Percentiles rank a stretch among this genome's conserved stretches.
phyloP scores from a whole-genome alignment of 2,329 filamentous ascomycete genomes.

The Monilinia fructigena region DNA sequence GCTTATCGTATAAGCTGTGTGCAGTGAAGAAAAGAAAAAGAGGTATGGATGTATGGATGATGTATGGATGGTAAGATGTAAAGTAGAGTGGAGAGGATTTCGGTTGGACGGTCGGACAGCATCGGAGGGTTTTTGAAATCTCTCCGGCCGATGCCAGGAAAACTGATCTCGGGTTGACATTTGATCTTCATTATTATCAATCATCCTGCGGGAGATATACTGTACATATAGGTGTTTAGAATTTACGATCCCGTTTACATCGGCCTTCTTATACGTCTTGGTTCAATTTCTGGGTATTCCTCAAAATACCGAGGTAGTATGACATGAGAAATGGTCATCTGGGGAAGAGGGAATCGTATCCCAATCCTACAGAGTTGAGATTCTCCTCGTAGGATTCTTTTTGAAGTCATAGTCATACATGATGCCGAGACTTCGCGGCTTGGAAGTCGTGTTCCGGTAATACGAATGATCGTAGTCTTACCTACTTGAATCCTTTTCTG shows the following conservation, averaged over 20 bases:
- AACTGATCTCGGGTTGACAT: not conserved
- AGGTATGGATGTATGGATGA: not conserved
- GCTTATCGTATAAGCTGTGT: not conserved
- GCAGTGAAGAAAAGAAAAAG: not conserved
- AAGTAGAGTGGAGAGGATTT: not conserved
- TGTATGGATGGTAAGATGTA: not conserved
- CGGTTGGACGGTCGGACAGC: not conserved
- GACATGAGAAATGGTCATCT: conserved; percentile 5
- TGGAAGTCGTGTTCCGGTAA: conserved; percentile 4
- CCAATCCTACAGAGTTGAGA: not conserved
- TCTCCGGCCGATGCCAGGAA: not conserved
- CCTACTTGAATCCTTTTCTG: not conserved
- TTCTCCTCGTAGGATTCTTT: conserved; percentile 1
- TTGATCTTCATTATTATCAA: not conserved
- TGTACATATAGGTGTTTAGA: not conserved
- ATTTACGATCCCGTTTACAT: not conserved
- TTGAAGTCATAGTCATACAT: not conserved
- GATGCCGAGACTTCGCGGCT: conserved; percentile 16
- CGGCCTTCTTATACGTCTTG: not conserved
- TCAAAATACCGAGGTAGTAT: not conserved
- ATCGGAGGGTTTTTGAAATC: not conserved
- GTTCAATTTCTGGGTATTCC: not conserved
- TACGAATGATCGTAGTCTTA: not conserved
- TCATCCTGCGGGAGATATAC: too few relatives aligned
- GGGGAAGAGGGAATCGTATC: not conserved